These are phyloP conservation scores for Saccharomycopsis hybrid DNA, from an alignment of 1,139 yeast genomes.

Conservation along the genomic window DNA sequence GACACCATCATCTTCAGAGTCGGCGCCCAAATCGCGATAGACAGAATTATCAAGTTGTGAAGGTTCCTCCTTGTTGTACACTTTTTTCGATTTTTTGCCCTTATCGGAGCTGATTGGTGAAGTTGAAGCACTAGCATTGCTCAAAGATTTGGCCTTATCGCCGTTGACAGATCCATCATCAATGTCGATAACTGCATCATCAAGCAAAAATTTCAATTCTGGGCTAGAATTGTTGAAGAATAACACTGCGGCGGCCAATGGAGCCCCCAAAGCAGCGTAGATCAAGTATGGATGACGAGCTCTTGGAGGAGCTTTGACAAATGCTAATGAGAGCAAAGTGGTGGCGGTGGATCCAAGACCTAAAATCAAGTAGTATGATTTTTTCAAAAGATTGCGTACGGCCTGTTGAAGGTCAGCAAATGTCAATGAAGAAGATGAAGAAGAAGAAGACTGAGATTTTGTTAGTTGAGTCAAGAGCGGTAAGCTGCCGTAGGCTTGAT, in stretches of 20 bases:
- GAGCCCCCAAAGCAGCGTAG: constrained; percentile 20
- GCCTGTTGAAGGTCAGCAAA: constrained; percentile 7
- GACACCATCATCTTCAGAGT: constrained; percentile 13
- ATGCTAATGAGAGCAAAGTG: constrained; percentile 16
- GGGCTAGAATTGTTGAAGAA: constrained; percentile 10
- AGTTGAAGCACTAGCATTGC: not conserved
- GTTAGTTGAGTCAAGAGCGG: constrained; percentile 12
- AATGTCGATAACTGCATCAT: no score
- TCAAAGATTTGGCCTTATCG: not conserved
- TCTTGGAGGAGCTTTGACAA: constrained; percentile 19
- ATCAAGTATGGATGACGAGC: constrained; percentile 21
- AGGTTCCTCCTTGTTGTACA: constrained; percentile 15
- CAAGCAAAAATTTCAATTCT: constrained; percentile 11
- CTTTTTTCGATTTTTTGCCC: constrained; percentile 9
- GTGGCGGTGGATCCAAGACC: constrained; percentile 18
- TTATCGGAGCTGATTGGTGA: constrained; percentile 1
- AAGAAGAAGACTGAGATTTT: constrained; percentile 1
- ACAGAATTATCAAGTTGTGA: constrained; percentile 22
- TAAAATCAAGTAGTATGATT: constrained; percentile 8
- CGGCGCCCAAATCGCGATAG: constrained; percentile 17
- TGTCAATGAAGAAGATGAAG: not conserved
- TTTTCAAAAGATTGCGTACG: constrained; percentile 3
- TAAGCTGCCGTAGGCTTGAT: constrained; percentile 13
- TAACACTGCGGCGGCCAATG: constrained; percentile 15
- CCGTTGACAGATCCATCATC: no score